Evolutionary conservation across 1,284 basidiomycete genomes (phyloP), one percentile per base, ranked within the genome.

Genomic region (Pascua sp.): DNA sequence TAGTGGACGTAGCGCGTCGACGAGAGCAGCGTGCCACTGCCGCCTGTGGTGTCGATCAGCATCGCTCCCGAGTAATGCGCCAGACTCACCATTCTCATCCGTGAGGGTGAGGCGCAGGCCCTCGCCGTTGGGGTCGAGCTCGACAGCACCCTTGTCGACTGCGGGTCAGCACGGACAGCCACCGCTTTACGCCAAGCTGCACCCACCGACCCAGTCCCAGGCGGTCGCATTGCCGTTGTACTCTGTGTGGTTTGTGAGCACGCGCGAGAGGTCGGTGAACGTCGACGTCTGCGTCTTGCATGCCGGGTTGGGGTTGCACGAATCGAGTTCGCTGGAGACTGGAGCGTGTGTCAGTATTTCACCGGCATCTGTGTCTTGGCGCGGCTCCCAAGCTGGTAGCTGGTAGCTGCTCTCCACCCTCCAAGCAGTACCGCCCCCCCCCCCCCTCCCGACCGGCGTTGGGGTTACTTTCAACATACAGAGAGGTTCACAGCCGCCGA

Each of bases 1-100:
- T 91, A 92, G 68, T 89, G 85, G 2, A 91, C 75, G 66, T 90
- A 91, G 36, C 85, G 83, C 1, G 90, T 91, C 8, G 86, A 87
- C 7, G 87, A 88, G 48, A 93, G 64, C 32, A 85, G 82, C 0
- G 86, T 91, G 12, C 90, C 90, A 42, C 86, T 91, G 13, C 90
- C 90, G 41, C 86, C 63, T 55, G 16, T 13, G 40, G 24, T 59
- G 7, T 32, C 24, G 24, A 32, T 32, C 32, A 49, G 49, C 44
- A 38, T 44, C 11, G 24, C 40, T 12, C 11, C 11, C 2, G 12
- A 42, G 42, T n/a, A 16, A 3, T 12, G 11, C 4, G n/a, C 4
- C 15, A n/a, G 40, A 43, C 58, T 49, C 47, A 64, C 65, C 56
- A 38, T 56, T 57, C 3, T 50, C 51, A 48, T 65, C n/a, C 13